phyloP scores from a whole-genome alignment of 768 basidiomycete genomes.

The Tricholomella constricta region DNA sequence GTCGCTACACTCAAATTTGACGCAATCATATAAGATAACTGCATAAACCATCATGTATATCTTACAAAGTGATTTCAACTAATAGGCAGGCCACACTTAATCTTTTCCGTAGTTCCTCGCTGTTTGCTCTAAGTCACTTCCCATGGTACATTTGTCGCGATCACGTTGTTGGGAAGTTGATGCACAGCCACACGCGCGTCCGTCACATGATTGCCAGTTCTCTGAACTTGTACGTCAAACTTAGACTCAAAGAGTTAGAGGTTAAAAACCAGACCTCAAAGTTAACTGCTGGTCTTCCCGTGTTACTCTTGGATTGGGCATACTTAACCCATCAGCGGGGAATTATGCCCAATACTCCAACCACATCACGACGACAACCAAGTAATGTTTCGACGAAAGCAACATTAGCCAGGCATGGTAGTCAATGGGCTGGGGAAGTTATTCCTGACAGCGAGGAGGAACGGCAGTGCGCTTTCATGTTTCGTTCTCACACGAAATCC shows the following conservation, averaged over 20 bases:
- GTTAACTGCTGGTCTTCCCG: too few species aligned
- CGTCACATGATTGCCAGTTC: constrained; percentile 6
- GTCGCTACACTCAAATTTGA: background rate
- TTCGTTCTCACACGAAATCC: background rate
- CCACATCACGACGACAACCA: background rate
- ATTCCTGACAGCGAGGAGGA: constrained; percentile 56
- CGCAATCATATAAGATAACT: background rate
- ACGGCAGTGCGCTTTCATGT: constrained; percentile 25
- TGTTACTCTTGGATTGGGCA: background rate
- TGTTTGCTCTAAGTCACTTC: background rate
- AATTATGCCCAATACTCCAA: constrained; percentile 3
- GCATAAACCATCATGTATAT: constrained; percentile 5
- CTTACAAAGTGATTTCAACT: constrained; percentile 1
- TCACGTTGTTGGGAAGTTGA: background rate
- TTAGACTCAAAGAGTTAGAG: background rate
- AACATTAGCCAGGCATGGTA: background rate
- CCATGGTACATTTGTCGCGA: background rate
- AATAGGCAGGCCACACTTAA: background rate
- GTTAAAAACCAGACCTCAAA: background rate
- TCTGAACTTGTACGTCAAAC: background rate
- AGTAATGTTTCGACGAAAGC: background rate
- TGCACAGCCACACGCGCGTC: constrained; percentile 3
- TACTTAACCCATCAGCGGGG: background rate
- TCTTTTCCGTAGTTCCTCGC: background rate
- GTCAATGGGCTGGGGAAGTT: constrained; percentile 28